A percentile compares a stretch with the other conserved stretches of the same genome.
Evolutionary conservation across 2,329 filamentous ascomycete genomes (phyloP).

Genomic region (Aureobasidium namibiae): DNA sequence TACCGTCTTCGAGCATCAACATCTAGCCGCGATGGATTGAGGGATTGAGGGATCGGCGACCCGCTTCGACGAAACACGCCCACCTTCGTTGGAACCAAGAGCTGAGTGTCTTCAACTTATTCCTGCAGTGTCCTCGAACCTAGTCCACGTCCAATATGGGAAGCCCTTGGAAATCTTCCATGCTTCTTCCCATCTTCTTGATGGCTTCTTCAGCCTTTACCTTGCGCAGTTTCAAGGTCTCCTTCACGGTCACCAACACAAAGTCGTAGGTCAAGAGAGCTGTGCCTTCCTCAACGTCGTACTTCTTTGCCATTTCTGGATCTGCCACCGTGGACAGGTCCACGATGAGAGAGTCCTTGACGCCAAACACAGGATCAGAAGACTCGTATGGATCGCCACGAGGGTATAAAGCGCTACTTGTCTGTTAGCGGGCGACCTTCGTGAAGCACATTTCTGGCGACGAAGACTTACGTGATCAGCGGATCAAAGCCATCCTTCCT

Average conservation of each 20-base stretch:
- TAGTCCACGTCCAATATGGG: slow-evolving; percentile 59
- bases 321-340: slow-evolving; percentile 46
- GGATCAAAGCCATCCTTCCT: slow-evolving; percentile 18
- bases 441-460: neutral
- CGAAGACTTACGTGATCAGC: slow-evolving; percentile 18
- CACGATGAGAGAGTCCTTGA: slow-evolving; percentile 65
- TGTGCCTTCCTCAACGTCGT: slow-evolving; percentile 53
- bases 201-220: slow-evolving; percentile 57
- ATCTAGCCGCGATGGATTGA: neutral
- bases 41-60: neutral
- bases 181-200: slow-evolving; percentile 52
- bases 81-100: neutral
- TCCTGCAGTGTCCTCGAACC: neutral
- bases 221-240: slow-evolving; percentile 57
- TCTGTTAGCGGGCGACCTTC: neutral
- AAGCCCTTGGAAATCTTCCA: slow-evolving; percentile 64
- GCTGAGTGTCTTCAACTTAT: neutral
- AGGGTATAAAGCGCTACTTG: slow-evolving; percentile 58
- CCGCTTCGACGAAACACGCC: neutral
- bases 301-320: slow-evolving; percentile 45
- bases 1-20: neutral
- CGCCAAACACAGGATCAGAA: slow-evolving; percentile 73
- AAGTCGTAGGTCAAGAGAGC: slow-evolving; percentile 54
- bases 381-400: slow-evolving; percentile 69
- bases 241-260: slow-evolving; percentile 59